phyloP scores from a whole-genome alignment of 306 rosid genomes.

The Parietaria judaica region DNA sequence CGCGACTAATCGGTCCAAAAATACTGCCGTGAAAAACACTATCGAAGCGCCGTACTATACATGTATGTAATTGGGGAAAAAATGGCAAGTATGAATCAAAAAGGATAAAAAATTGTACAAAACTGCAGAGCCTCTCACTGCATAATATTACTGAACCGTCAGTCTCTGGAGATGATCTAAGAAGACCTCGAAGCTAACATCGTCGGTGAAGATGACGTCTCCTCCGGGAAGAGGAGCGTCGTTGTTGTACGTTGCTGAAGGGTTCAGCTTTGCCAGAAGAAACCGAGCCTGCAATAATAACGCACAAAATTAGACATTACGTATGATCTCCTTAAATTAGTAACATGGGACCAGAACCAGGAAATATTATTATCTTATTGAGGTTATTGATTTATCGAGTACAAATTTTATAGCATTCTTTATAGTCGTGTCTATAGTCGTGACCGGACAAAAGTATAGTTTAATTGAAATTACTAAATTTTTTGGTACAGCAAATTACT shows the following conservation, averaged over 20 bases:
- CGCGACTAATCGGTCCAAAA: not conserved
- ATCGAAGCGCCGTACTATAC: conserved; percentile 26
- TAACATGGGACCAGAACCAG: not conserved
- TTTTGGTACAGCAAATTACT: no score
- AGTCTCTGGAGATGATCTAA: conserved; percentile 94
- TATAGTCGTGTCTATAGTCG: no score
- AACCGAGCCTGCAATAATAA: conserved; percentile 66
- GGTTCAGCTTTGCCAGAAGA: conserved; percentile 82
- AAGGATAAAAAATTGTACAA: conserved; percentile 19
- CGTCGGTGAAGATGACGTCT: conserved; percentile 83
- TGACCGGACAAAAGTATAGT: no score
- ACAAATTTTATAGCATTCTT: no score
- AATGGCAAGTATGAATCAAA: not conserved
- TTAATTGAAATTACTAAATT: no score
- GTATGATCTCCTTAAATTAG: not conserved
- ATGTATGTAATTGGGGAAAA: conserved; percentile 17
- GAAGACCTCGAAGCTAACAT: conserved; percentile 94
- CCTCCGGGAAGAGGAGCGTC: conserved; percentile 72
- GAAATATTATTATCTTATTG: no score
- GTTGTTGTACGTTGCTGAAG: conserved; percentile 76
- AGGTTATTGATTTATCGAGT: no score
- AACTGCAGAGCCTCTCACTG: conserved; percentile 9
- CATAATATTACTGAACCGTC: conserved; percentile 63
- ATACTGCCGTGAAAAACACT: conserved; percentile 6
- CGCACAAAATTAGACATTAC: not conserved